Conservation (phyloP, 2,329 filamentous ascomycete species). For the Arthrocladium fulminans region DNA sequence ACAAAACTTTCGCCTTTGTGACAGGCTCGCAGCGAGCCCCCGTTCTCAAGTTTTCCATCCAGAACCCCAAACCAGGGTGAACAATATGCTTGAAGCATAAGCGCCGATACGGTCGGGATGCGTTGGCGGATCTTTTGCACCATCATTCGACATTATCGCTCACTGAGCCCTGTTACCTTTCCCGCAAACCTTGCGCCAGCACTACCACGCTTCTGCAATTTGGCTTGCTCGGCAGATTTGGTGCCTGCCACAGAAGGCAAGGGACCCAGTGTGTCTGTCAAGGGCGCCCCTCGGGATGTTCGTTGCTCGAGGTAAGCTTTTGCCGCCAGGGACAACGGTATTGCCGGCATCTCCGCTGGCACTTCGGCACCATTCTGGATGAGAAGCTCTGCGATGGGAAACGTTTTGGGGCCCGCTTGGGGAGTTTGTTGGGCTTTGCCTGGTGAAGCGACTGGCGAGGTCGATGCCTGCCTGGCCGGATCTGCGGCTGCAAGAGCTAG, state of each 20-base stretch:
- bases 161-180: conserved; percentile 37
- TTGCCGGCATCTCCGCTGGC: conserved; percentile 63
- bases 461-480: conserved; percentile 60
- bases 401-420: conserved; percentile 51
- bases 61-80: not conserved
- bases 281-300: conserved; percentile 37
- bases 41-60: not conserved
- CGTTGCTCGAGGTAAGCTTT: conserved; percentile 79
- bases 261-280: conserved; percentile 50
- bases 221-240: conserved; percentile 43
- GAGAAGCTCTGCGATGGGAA: conserved; percentile 82
- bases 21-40: not conserved
- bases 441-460: conserved; percentile 32
- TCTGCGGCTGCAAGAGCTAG: conserved; percentile 87
- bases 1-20: not conserved
- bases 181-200: conserved; percentile 60
- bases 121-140: not conserved
- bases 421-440: conserved; percentile 27
- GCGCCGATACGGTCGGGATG: conserved; percentile 2
- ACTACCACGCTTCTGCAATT: conserved; percentile 69
- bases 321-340: conserved; percentile 73
- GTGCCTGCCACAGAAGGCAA: conserved; percentile 46
- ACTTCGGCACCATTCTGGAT: conserved; percentile 91
- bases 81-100: conserved; percentile 3
- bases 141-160: conserved; percentile 29